Base-by-base conservation (phyloP, 176 grass and related monocot species). In the Eragrostis nindensis region DNA sequence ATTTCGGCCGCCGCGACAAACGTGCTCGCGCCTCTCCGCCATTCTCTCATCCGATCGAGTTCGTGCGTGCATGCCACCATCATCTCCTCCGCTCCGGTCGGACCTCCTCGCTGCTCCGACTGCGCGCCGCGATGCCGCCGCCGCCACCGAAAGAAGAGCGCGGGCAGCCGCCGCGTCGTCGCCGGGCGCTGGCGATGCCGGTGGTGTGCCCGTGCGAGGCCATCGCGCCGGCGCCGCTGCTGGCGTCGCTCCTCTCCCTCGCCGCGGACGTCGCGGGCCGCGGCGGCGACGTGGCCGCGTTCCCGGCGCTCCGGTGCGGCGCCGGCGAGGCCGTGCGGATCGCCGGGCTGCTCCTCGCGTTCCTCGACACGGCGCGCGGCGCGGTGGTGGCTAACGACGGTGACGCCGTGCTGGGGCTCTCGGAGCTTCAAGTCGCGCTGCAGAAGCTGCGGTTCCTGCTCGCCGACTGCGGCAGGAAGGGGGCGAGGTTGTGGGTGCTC, bases 341-440 rank as follows among this genome's bases (percentile, higher is more conserved):
- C 78, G 73, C 86, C 4, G 82, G 88, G 29, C 8, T 92, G 4
- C 64, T 98, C 52, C 84, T 72, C 7, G 80, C 57, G 21, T 86
- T 98, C 79, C 56, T 98, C 8, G 90, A 87, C 26, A n/a, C n/a
- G n/a, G n/a, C n/a, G n/a, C n/a, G n/a, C n/a, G n/a, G n/a, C n/a
- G 90, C 6, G 25, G 17, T 42, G 36, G 7, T 7, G 1, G 1
- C 5, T 2, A 3, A n/a, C 84, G 3, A 68, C 0, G 56, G 43
- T 1, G 87, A 50, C 1, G 72, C 80, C 3, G 71, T 85, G 32
- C 81, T 98, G 17, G 83, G 86, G 22, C 78, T 98, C n/a, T 93
- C 88, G 12, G 96, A 98, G 84, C 81, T 98, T 26, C 92, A 98
- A 85, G 83, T 98, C 19, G 78, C 96, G 19, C 40, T 98, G 29